phyloP scores from a whole-genome alignment of 768 basidiomycete genomes.

The Lentinula edodes region DNA sequence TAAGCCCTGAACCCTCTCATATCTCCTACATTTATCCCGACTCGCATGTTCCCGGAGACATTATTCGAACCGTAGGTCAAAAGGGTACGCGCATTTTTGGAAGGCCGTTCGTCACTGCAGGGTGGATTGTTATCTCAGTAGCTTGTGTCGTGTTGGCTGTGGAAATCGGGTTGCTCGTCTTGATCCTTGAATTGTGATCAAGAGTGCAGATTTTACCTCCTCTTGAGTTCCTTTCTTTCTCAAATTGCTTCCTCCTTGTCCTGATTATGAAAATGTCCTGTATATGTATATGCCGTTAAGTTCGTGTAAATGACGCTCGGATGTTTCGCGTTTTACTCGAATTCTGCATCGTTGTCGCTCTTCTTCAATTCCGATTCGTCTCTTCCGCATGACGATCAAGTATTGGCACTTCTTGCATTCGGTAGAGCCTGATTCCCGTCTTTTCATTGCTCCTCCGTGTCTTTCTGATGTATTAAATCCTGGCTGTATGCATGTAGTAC shows the following conservation, averaged over 20 bases:
- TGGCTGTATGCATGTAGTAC: no score
- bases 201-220: not conserved
- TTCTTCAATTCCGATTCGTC: no score
- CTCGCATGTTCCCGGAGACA: constrained; percentile 22
- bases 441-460: no score
- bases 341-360: no score
- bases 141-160: constrained; percentile 54
- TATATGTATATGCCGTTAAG: not conserved
- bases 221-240: not conserved
- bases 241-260: not conserved
- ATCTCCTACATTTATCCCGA: constrained; percentile 7
- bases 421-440: no score
- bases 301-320: not conserved
- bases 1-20: not conserved
- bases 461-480: no score
- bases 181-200: constrained; percentile 44
- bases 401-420: no score
- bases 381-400: no score
- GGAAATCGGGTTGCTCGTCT: constrained; percentile 59
- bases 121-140: constrained; percentile 65
- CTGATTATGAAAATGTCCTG: not conserved
- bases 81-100: constrained; percentile 62
- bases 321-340: no score
- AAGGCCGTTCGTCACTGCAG: constrained; percentile 74
- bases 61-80: constrained; percentile 55